Conservation (phyloP, 192 early-diverging fungal species). For the Entomortierella lignicola region DNA sequence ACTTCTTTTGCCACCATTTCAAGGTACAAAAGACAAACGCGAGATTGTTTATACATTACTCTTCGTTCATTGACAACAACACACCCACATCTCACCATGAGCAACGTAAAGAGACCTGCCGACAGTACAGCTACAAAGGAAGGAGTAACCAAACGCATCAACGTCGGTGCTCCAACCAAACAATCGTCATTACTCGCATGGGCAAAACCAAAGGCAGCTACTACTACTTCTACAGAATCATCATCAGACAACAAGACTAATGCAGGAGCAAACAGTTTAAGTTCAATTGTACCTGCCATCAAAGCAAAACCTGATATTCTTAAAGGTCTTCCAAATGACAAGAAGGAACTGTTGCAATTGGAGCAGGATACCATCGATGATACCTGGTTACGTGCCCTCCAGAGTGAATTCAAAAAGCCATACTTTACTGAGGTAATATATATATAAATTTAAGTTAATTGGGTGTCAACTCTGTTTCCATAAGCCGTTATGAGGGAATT, state of each 20-base stretch:
- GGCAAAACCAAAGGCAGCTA: conserved; percentile 16
- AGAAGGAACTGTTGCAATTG: conserved; percentile 55
- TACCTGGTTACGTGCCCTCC: conserved; percentile 77
- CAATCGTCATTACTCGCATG: conserved; percentile 37
- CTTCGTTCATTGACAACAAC: background rate
- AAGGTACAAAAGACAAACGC: no score
- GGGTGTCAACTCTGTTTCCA: no score
- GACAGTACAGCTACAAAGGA: conserved; percentile 3
- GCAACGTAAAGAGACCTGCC: conserved; percentile 7
- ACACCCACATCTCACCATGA: conserved; percentile 1
- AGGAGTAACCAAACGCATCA: conserved; percentile 4
- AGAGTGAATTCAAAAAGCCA: conserved; percentile 68
- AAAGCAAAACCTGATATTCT: conserved; percentile 36
- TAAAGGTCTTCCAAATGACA: conserved; percentile 46
- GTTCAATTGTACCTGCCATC: background rate
- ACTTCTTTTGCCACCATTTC: no score
- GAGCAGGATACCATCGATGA: conserved; percentile 78
- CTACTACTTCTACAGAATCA: background rate
- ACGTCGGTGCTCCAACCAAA: conserved; percentile 6
- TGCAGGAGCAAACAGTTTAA: background rate
- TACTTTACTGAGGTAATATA: conserved; percentile 66
- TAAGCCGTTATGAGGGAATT: no score
- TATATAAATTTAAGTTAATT: no score
- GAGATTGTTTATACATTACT: background rate
- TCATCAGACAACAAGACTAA: background rate